Percentiles rank a stretch among this genome's conserved stretches.
Evolutionary conservation across 179 eudicot species (phyloP).

Genomic region (Gypsophila paniculata): DNA sequence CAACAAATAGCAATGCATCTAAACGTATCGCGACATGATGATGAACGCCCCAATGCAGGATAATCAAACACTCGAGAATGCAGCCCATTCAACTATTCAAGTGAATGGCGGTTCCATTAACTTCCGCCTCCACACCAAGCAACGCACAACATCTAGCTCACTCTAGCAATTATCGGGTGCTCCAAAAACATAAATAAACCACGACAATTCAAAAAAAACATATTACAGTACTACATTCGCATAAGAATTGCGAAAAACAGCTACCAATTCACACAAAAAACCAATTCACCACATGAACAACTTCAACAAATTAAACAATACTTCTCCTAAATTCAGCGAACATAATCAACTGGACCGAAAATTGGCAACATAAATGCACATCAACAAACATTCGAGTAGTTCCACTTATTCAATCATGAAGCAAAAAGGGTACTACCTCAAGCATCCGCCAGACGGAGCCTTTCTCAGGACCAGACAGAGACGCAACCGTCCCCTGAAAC

Average conservation of each 20-base stretch:
- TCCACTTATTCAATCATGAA: no score
- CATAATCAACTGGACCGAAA: not conserved
- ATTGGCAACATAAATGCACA: no score
- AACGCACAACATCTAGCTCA: not conserved
- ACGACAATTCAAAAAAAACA: not conserved
- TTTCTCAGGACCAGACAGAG: not conserved
- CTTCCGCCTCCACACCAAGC: not conserved
- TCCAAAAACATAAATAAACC: not conserved
- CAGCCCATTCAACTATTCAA: not conserved
- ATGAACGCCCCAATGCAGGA: no score
- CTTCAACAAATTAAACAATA: no score
- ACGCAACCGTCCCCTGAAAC: constrained; percentile 56
- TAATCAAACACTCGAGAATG: not conserved
- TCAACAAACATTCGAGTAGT: no score
- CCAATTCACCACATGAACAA: no score
- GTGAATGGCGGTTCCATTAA: not conserved
- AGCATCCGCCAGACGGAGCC: constrained; percentile 72
- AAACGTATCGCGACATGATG: not conserved
- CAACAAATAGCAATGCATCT: no score
- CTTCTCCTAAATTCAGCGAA: not conserved
- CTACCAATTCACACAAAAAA: not conserved
- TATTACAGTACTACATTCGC: not conserved
- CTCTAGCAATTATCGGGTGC: not conserved
- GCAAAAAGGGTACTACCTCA: constrained; percentile 40
- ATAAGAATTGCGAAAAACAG: not conserved